A percentile compares a stretch with the other conserved stretches of the same genome.
Evolutionary conservation across 2,329 filamentous ascomycete species (phyloP).

Genomic region (Periconia digitata): DNA sequence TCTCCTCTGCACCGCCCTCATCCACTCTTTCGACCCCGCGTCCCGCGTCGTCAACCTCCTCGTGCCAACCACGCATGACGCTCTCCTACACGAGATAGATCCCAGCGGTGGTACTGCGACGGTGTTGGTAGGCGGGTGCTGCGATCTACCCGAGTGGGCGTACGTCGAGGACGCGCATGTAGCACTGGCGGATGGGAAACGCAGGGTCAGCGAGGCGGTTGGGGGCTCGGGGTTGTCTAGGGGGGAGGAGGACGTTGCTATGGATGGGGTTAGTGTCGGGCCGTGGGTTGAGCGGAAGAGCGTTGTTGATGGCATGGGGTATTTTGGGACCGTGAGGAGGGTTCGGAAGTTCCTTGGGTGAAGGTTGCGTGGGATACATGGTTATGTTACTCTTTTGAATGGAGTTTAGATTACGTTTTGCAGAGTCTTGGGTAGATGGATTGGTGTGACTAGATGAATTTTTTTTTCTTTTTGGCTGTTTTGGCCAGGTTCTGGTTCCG

Average conservation of each 20-base stretch:
- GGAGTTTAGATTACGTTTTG: too few species aligned
- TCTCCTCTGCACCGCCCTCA: constrained; percentile 65
- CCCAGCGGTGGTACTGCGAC: constrained; percentile 32
- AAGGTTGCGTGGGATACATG: not conserved
- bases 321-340: constrained; percentile 29
- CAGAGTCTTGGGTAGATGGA: too few species aligned
- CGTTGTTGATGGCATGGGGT: constrained; percentile 30
- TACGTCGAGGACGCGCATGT: constrained; percentile 34
- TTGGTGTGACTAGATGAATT: too few species aligned
- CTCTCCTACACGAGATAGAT: constrained; percentile 18
- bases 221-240: constrained; percentile 9
- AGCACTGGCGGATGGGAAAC: not conserved
- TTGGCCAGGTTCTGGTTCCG: too few species aligned
- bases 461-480: too few species aligned
- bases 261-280: constrained; percentile 1
- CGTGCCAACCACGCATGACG: constrained; percentile 56
- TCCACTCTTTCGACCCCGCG: constrained; percentile 67
- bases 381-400: not conserved
- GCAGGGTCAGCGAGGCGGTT: not conserved
- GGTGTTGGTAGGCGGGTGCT: constrained; percentile 35
- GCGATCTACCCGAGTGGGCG: constrained; percentile 37
- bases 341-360: constrained; percentile 31
- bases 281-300: constrained; percentile 26
- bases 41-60: constrained; percentile 63
- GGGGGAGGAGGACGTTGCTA: constrained; percentile 9